A percentile compares a stretch with the other conserved stretches of the same genome.
Evolutionary conservation across 2,329 filamentous ascomycete genomes (phyloP).

Genomic region (Phialemonium atrogriseum): DNA sequence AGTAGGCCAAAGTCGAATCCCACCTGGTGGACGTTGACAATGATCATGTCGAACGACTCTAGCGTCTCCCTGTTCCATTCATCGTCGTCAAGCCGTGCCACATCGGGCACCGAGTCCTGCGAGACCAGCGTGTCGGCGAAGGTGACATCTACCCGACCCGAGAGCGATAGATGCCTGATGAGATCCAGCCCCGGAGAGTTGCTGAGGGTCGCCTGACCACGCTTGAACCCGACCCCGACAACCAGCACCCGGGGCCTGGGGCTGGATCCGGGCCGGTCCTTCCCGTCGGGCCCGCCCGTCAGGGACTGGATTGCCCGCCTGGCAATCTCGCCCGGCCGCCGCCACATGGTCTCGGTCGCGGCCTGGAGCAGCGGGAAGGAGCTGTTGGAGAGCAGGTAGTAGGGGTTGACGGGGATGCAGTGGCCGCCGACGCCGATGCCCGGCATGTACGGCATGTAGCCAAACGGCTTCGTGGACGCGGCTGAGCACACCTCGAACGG

Average conservation of each 20-base stretch:
- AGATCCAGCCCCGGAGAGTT: constrained; percentile 30
- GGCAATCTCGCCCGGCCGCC: constrained; percentile 30
- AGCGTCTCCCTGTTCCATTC: no score
- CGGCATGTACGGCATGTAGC: constrained; percentile 39
- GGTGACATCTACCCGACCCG: no score
- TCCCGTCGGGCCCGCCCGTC: constrained; percentile 6
- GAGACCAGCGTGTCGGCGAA: no score
- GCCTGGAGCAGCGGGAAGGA: constrained; percentile 35
- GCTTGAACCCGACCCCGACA: constrained; percentile 42
- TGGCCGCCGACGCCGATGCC: constrained; percentile 45
- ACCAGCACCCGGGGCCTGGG: constrained; percentile 27
- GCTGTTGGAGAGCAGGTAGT: constrained; percentile 41
- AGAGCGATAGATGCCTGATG: no score
- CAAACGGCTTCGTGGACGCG: constrained; percentile 43
- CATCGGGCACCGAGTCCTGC: no score
- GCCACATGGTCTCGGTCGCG: constrained; percentile 34
- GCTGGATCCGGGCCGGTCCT: neutral
- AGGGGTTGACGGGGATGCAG: constrained; percentile 48
- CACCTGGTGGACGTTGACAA: no score
- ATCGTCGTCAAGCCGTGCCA: no score
- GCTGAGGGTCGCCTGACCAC: constrained; percentile 35
- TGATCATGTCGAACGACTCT: no score
- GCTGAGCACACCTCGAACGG: constrained; percentile 41
- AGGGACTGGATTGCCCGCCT: constrained; percentile 24
- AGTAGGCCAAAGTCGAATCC: no score